A percentile compares a stretch with the other conserved stretches of the same genome.
Conservation (phyloP, 2,329 filamentous ascomycete species). For the Thielaviopsis populi region DNA sequence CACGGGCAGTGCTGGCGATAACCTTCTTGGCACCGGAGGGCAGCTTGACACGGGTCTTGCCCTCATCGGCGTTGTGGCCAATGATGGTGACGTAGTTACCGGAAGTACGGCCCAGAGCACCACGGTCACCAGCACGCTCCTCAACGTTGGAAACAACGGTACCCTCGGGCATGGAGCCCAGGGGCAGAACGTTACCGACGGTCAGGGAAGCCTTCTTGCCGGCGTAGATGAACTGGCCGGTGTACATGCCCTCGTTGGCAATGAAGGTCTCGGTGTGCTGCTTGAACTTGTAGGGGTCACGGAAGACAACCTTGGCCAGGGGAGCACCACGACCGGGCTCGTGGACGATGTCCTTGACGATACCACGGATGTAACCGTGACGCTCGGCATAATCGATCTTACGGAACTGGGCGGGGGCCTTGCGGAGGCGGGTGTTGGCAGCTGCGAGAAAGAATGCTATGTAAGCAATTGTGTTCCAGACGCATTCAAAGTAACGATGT, state of each 20-base stretch:
- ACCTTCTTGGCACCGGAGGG: slow-evolving; percentile 99
- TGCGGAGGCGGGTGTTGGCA: slow-evolving; percentile 82
- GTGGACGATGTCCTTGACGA: slow-evolving; percentile 99
- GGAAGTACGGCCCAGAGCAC: slow-evolving; percentile 87
- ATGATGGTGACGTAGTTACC: slow-evolving; percentile 99
- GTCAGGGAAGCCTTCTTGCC: slow-evolving; percentile 97
- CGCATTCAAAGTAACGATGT: background rate
- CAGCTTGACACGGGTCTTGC: slow-evolving; percentile 99
- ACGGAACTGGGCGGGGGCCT: slow-evolving; percentile 74
- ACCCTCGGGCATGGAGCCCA: slow-evolving; percentile 92
- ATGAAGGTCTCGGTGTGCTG: slow-evolving; percentile 98
- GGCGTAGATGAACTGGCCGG: slow-evolving; percentile 99
- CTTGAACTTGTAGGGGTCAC: slow-evolving; percentile 97
- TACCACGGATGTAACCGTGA: slow-evolving; percentile 93
- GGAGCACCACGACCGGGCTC: slow-evolving; percentile 96
- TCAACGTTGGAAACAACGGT: slow-evolving; percentile 98
- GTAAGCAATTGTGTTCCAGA: slow-evolving; percentile 18
- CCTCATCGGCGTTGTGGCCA: slow-evolving; percentile 95
- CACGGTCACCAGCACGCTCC: slow-evolving; percentile 96
- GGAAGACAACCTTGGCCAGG: slow-evolving; percentile 92
- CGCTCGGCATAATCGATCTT: slow-evolving; percentile 91
- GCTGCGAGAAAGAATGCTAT: slow-evolving; percentile 29
- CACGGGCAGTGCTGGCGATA: slow-evolving; percentile 76
- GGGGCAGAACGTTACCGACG: slow-evolving; percentile 93
- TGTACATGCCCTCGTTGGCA: slow-evolving; percentile 99